Evolutionary conservation across 2,329 filamentous ascomycete species (phyloP), one percentile per base, ranked within the genome.

Genomic region (Pseudogymnoascus sp.): DNA sequence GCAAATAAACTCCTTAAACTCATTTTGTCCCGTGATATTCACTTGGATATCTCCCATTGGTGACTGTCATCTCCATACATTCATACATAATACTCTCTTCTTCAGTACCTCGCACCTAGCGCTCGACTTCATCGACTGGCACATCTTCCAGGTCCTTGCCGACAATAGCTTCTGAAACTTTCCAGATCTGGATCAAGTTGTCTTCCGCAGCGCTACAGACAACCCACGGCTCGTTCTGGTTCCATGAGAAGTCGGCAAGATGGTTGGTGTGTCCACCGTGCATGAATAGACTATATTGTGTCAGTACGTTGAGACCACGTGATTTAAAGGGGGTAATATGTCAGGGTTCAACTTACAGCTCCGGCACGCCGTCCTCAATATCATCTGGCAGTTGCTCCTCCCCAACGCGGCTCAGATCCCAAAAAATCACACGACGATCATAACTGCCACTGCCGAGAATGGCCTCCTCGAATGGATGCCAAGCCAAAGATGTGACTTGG

Each of bases 251-350:
- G 76, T 99, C 96, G 37, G 91, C 92, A 66, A 99, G 86, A 69
- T 96, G 89, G 77, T 97, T 97, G 10, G 95, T 99, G 79, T 99
- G 96, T 34, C 95, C 95, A 66, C 95, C 95, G 72, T 99, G 95
- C 93, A 99, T 97, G 78, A 99, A 99, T 1, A 99, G 80, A 56
- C 90, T 92, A 66, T 50, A 44, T 11, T 56, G 6, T 42, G 38
- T 65, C 16, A 65, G 63, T 63, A 25, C 18, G 11, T 40, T 66
- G 46, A 65, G 3, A 14, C 50, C 28, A 56, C 25, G 62, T 23
- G 46, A 62, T 64, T 50, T 36, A 18, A 28, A 42, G 16, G 37
- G 37, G 37, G 37, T 60, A 60, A 11, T 38, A 40, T 38, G 16
- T 42, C 34, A 40, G 59, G 59, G 59, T 21, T 60, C 14, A 12